Evolutionary conservation across 2,329 filamentous ascomycete genomes (phyloP).

Genomic region (Fonsecaea nubica): DNA sequence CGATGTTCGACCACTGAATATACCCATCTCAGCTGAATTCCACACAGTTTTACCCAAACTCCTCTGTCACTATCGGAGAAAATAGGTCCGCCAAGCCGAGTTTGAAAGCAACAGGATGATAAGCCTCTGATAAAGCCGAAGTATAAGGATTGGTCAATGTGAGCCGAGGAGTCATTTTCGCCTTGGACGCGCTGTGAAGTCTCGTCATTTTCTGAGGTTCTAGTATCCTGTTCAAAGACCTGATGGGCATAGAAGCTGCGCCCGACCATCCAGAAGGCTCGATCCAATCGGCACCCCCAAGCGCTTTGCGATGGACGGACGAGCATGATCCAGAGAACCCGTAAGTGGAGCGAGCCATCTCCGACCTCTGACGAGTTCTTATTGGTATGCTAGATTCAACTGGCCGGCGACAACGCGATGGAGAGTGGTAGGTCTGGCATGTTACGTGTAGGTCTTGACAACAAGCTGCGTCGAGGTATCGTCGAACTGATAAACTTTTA

Average conservation of each 20-base stretch:
- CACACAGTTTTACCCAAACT: not conserved
- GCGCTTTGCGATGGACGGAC: not conserved
- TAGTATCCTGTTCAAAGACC: not conserved
- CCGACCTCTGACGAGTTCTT: not conserved
- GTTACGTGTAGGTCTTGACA: not conserved
- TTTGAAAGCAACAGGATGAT: conserved; percentile 1
- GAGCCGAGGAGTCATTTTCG: not conserved
- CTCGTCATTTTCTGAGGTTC: not conserved
- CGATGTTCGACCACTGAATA: no score
- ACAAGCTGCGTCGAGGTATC: not conserved
- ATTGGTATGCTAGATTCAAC: not conserved
- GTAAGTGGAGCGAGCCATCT: not conserved
- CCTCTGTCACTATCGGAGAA: not conserved
- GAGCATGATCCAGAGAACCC: conserved; percentile 7
- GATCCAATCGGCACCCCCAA: not conserved
- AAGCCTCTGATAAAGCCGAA: not conserved
- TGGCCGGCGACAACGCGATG: not conserved
- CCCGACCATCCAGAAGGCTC: not conserved
- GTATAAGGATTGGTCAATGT: not conserved
- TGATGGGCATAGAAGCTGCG: not conserved
- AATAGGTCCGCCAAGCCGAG: conserved; percentile 2
- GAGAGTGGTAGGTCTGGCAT: not conserved
- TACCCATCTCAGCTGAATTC: no score
- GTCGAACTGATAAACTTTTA: not conserved
- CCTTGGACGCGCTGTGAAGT: not conserved